Evolutionary conservation across 2,329 filamentous ascomycete genomes (phyloP).

Genomic region (Diaporthe sp.): DNA sequence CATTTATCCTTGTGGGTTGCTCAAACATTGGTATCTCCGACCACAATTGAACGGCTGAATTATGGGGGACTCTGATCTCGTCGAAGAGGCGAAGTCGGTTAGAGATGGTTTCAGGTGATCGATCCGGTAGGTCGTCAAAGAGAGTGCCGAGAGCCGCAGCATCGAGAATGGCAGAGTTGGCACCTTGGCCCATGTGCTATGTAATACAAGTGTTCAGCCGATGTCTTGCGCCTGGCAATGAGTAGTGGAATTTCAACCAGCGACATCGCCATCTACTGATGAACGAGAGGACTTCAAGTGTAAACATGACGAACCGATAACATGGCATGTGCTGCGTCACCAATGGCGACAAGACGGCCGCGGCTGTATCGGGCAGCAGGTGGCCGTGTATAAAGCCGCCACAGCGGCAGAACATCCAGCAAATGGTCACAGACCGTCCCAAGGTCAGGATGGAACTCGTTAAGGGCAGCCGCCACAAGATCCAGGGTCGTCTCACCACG

Average conservation of each 20-base stretch:
- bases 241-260: background rate
- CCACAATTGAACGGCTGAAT: slow-evolving; percentile 21
- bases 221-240: background rate
- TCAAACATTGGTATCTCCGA: slow-evolving; percentile 19
- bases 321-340: slow-evolving; percentile 23
- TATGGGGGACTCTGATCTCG: slow-evolving; percentile 1
- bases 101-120: slow-evolving; percentile 15
- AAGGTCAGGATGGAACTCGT: slow-evolving; percentile 21
- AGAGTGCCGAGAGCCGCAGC: slow-evolving; percentile 21
- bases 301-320: slow-evolving; percentile 10
- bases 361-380: slow-evolving; percentile 11
- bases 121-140: background rate
- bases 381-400: slow-evolving; percentile 10
- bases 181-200: slow-evolving; percentile 26
- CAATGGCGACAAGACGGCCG: slow-evolving; percentile 26
- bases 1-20: background rate
- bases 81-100: background rate
- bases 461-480: slow-evolving; percentile 3
- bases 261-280: background rate
- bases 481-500: background rate
- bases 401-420: slow-evolving; percentile 23
- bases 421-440: slow-evolving; percentile 16
- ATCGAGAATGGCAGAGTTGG: slow-evolving; percentile 31
- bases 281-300: background rate
- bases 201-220: background rate